Conservation (phyloP, 2,329 filamentous ascomycete species). For the Gnomoniopsis sp. region DNA sequence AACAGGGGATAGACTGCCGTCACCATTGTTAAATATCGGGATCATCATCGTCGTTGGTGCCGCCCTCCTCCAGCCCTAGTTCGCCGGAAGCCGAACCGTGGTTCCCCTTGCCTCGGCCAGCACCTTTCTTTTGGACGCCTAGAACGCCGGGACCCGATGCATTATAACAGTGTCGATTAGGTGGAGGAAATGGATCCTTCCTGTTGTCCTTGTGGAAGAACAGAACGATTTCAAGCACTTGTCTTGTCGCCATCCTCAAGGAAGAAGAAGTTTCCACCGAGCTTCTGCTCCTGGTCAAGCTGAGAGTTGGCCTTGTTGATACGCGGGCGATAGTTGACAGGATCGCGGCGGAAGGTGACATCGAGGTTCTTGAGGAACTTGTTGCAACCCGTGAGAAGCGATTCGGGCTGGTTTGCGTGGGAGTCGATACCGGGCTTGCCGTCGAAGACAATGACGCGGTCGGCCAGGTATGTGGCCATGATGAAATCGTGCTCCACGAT, state of each 20-base stretch:
- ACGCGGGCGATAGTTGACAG: conserved; percentile 90
- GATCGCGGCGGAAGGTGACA: conserved; percentile 97
- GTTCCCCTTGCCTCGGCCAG: conserved; percentile 20
- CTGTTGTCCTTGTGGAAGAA: conserved; percentile 37
- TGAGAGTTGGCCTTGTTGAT: conserved; percentile 98
- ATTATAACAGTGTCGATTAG: conserved; percentile 34
- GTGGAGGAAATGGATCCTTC: conserved; percentile 23
- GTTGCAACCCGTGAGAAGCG: conserved; percentile 93
- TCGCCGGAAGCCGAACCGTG: conserved; percentile 27
- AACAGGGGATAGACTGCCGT: conserved; percentile 66
- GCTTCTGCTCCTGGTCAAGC: conserved; percentile 96
- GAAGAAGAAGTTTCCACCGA: conserved; percentile 96
- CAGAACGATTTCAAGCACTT: conserved; percentile 55
- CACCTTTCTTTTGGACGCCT: conserved; percentile 45
- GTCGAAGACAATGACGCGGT: conserved; percentile 98
- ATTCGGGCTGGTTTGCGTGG: conserved; percentile 86
- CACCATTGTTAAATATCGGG: conserved; percentile 59
- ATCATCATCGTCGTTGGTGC: conserved; percentile 61
- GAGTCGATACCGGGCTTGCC: conserved; percentile 86
- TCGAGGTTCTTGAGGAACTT: conserved; percentile 93
- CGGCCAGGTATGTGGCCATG: conserved; percentile 68
- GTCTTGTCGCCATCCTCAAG: conserved; percentile 68
- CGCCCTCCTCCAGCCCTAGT: conserved; percentile 39
- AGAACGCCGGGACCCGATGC: conserved; percentile 45
- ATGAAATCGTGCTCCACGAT: conserved; percentile 99